Base-by-base conservation (phyloP, 805 yeast species). In the Kazachstania psychrophila region DNA sequence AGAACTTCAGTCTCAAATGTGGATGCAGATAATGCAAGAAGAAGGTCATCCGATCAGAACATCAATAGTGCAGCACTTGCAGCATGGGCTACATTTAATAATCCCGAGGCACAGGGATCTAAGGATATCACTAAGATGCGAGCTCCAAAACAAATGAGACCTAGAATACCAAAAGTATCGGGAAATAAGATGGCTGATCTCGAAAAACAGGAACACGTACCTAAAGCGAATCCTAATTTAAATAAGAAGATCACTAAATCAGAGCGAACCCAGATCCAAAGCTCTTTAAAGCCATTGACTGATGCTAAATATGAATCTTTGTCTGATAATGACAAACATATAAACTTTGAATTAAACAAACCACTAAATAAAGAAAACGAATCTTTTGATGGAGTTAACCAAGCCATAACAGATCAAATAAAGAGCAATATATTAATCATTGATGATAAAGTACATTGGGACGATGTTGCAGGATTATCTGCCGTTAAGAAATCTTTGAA, bases 381-480 rank as follows among this genome's bases (percentile, higher is more conserved):
- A n/a, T n/a, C n/a, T n/a, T n/a, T n/a, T n/a, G 49, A 52, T 24
- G 96, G 96, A 5, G 83, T 88, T 6, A 96, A 89, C 56, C 75
- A 73, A 31, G 48, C 51, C 8, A 81, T 94, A 0, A 95, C 95
- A 4, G 72, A 73, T 45, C 95, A 86, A 56, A 89, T 89, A 39
- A 65, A 88, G 40, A 82, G 81, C 45, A 97, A 89, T 51, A 86
- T 92, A 41, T 83, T 89, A 5, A 81, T 88, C 3, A 80, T 79
- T 36, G 96, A 95, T 19, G 97, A 89, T 55, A 84, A 85, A 49
- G 94, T 92, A 0, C 83, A 77, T 50, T 89, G 97, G 98, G 94
- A 82, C 36, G 97, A 89, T 54, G 85, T 89, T 47, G 95, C 95
- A 0, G 98, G 98, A 1, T 63, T 89, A 23, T 94, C 82, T 40